Conservation (phyloP, 225 moss, liverwort and hornwort species). For the Thuidium tamariscinum region DNA sequence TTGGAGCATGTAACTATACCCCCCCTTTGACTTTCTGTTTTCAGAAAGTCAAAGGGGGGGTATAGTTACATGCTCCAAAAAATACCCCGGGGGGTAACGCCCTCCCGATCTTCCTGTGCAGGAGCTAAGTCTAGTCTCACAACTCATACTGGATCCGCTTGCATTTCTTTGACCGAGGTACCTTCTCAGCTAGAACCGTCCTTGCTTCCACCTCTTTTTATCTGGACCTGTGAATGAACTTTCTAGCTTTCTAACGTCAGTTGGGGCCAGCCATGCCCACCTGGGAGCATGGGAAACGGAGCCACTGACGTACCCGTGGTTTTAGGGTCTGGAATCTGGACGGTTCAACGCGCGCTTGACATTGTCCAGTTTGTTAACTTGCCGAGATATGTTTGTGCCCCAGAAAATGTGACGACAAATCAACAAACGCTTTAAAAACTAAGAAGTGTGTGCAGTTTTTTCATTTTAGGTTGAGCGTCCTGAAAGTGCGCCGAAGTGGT, state of each 20-base stretch:
- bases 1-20: too few species aligned
- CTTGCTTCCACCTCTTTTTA: background rate
- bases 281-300: background rate
- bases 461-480: background rate
- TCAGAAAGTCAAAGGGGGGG: too few species aligned
- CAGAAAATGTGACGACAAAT: background rate
- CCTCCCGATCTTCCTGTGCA: too few species aligned
- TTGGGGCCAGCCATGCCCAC: background rate
- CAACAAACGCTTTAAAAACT: background rate
- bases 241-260: background rate
- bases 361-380: background rate
- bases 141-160: background rate
- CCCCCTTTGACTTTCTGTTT: too few species aligned
- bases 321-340: background rate
- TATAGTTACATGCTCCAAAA: too few species aligned
- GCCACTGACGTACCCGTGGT: background rate
- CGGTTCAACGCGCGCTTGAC: background rate
- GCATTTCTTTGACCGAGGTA: background rate
- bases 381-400: background rate
- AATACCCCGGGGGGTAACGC: too few species aligned
- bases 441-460: background rate
- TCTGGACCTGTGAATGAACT: background rate
- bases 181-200: background rate
- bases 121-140: too few species aligned
- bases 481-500: background rate